A percentile compares a stretch with the other conserved stretches of the same genome.
Evolutionary conservation across 768 basidiomycete genomes (phyloP).

Genomic region (Kwoniella dejecticola): DNA sequence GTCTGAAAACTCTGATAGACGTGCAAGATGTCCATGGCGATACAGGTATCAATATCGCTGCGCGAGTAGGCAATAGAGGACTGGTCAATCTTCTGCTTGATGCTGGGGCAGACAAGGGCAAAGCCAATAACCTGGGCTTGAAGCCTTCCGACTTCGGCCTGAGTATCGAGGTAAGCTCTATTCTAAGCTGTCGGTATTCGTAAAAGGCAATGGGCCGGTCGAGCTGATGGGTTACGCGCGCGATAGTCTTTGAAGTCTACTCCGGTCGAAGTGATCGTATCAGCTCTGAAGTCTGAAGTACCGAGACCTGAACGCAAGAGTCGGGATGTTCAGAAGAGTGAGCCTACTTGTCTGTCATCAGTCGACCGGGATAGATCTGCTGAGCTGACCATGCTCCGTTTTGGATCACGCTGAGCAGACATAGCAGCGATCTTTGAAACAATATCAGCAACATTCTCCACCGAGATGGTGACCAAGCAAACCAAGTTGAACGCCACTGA

Average conservation of each 20-base stretch:
- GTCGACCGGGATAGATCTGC: no score
- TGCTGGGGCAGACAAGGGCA: conserved; percentile 84
- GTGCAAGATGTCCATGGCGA: conserved; percentile 94
- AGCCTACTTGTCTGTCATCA: no score
- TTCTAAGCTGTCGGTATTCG: neutral
- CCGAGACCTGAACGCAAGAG: conserved; percentile 81
- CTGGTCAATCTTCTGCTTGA: conserved; percentile 84
- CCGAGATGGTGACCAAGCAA: conserved; percentile 83
- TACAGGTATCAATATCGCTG: conserved; percentile 92
- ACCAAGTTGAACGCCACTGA: conserved; percentile 84
- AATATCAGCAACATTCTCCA: conserved; percentile 74
- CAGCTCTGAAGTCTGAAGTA: conserved; percentile 71
- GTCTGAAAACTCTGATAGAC: conserved; percentile 68
- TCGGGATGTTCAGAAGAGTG: conserved; percentile 61
- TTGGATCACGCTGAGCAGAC: no score
- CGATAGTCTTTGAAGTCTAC: conserved; percentile 37
- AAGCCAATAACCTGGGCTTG: conserved; percentile 89
- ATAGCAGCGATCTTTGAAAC: conserved; percentile 81
- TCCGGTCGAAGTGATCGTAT: conserved; percentile 73
- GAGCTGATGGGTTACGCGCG: conserved; percentile 2
- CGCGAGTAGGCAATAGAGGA: conserved; percentile 84
- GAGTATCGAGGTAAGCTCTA: conserved; percentile 80
- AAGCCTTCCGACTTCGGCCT: conserved; percentile 93
- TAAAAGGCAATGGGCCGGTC: neutral
- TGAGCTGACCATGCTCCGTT: neutral